Percentiles rank a stretch among this genome's conserved stretches.
phyloP scores from a whole-genome alignment of 768 basidiomycete genomes.

The Auriscalpium microsporum region DNA sequence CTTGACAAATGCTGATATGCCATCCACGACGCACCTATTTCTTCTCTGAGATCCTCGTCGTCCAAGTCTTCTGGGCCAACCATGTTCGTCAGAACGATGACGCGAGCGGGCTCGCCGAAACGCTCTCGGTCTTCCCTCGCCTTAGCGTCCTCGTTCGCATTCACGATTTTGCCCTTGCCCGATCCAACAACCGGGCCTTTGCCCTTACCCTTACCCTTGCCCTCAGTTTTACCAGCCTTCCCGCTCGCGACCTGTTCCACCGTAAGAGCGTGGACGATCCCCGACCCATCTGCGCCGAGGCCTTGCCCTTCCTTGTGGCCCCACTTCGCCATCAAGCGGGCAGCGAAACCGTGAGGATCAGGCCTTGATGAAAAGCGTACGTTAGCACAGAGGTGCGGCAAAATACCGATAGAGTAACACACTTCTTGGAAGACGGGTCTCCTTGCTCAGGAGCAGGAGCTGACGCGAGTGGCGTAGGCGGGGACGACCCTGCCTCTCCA shows the following conservation, averaged over 20 bases:
- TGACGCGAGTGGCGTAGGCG: conserved; percentile 23
- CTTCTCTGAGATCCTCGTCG: conserved; percentile 76
- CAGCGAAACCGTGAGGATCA: conserved; percentile 71
- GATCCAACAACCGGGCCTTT: conserved; percentile 35
- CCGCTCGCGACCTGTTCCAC: conserved; percentile 56
- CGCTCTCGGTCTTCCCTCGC: conserved; percentile 66
- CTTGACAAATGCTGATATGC: neutral
- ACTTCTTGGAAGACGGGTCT: conserved; percentile 12
- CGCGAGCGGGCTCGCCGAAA: conserved; percentile 85
- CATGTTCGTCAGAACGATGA: conserved; percentile 87
- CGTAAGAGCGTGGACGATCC: conserved; percentile 82
- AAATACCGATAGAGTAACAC: conserved; percentile 7
- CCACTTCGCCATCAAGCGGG: conserved; percentile 91
- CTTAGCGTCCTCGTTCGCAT: conserved; percentile 80
- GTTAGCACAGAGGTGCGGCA: neutral
- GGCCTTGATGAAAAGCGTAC: conserved; percentile 26
- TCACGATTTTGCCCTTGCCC: conserved; percentile 84
- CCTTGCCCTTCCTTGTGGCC: conserved; percentile 94
- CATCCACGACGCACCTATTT: conserved; percentile 55
- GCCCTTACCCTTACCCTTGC: conserved; percentile 31
- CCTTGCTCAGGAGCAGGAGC: conserved; percentile 18
- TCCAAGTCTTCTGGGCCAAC: conserved; percentile 76
- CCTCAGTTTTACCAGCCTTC: conserved; percentile 28
- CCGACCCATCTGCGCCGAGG: conserved; percentile 73
- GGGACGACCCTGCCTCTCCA: conserved; percentile 19